These are phyloP conservation scores for Leishmania turanica DNA, from an alignment of 208 protist genomes.

Conservation along the genomic window DNA sequence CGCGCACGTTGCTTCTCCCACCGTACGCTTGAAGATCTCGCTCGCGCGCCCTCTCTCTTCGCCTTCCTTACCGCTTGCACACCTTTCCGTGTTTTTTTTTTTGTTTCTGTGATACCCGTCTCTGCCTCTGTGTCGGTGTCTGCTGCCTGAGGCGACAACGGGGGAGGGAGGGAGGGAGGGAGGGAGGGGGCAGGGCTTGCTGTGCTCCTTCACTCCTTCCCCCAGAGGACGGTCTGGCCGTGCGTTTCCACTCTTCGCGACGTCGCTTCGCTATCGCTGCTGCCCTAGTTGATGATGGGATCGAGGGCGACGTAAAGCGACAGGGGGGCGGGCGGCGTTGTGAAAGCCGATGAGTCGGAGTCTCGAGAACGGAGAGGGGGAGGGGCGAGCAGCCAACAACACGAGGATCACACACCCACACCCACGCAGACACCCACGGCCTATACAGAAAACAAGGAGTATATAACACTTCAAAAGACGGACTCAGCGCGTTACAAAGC, in stretches of 20 bases:
- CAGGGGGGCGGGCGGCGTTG: background rate
- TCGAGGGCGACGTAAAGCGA: background rate
- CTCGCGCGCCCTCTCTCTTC: no score
- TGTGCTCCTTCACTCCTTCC: background rate
- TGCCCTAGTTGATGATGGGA: background rate
- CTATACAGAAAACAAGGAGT: background rate
- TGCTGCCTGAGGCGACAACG: background rate
- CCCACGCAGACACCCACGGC: background rate
- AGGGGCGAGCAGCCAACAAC: background rate
- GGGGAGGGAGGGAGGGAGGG: background rate
- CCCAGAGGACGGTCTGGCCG: background rate
- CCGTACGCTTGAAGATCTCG: background rate
- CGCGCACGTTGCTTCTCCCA: background rate
- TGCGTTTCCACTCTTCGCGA: background rate
- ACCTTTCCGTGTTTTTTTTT: background rate
- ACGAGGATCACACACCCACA: background rate
- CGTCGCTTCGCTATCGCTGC: background rate
- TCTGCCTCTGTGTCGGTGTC: background rate
- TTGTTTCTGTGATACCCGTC: background rate
- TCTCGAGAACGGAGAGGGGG: background rate
- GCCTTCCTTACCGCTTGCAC: background rate
- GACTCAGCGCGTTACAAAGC: background rate
- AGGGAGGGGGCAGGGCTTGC: background rate
- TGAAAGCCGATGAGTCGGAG: background rate
- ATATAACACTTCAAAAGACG: background rate